Evolutionary conservation across 2,329 filamentous ascomycete species (phyloP).

Genomic region (Pseudogymnoascus sp.): DNA sequence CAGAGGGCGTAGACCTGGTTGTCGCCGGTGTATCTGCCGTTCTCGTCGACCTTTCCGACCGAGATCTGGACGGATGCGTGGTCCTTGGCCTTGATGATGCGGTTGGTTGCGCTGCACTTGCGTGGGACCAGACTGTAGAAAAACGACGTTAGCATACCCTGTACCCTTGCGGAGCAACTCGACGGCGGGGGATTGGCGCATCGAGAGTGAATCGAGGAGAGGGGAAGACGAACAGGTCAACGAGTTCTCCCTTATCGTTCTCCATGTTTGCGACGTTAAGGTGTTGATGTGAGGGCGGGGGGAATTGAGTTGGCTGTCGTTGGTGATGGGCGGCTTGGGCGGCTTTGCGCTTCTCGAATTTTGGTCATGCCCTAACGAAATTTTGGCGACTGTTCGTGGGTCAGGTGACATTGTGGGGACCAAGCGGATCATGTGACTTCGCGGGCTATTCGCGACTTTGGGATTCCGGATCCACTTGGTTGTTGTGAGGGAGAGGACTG

Average conservation of each 20-base stretch:
- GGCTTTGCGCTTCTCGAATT: slow-evolving; percentile 10
- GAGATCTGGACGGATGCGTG: slow-evolving; percentile 97
- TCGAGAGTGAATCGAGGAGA: neutral
- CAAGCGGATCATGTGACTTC: neutral
- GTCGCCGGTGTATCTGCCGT: slow-evolving; percentile 87
- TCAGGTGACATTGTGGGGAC: neutral
- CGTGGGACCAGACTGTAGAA: slow-evolving; percentile 80
- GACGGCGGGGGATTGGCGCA: slow-evolving; percentile 14
- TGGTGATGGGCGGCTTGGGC: slow-evolving; percentile 4
- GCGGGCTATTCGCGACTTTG: slow-evolving; percentile 1
- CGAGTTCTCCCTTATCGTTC: slow-evolving; percentile 99
- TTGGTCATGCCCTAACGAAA: slow-evolving; percentile 10
- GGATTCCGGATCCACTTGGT: slow-evolving; percentile 1
- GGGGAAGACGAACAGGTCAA: slow-evolving; percentile 74
- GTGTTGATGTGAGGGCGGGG: slow-evolving; percentile 28
- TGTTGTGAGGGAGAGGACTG: neutral
- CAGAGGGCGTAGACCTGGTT: slow-evolving; percentile 96
- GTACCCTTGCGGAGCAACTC: slow-evolving; percentile 11
- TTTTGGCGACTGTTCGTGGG: slow-evolving; percentile 11
- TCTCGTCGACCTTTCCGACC: slow-evolving; percentile 97
- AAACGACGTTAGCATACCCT: slow-evolving; percentile 13
- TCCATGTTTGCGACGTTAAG: slow-evolving; percentile 68
- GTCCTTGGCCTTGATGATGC: slow-evolving; percentile 99
- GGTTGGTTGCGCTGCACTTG: slow-evolving; percentile 98
- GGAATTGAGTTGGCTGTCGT: slow-evolving; percentile 16